Evolutionary conservation across 2,329 filamentous ascomycete species (phyloP), one percentile per base, ranked within the genome.

Genomic region (Fusarium secorum): DNA sequence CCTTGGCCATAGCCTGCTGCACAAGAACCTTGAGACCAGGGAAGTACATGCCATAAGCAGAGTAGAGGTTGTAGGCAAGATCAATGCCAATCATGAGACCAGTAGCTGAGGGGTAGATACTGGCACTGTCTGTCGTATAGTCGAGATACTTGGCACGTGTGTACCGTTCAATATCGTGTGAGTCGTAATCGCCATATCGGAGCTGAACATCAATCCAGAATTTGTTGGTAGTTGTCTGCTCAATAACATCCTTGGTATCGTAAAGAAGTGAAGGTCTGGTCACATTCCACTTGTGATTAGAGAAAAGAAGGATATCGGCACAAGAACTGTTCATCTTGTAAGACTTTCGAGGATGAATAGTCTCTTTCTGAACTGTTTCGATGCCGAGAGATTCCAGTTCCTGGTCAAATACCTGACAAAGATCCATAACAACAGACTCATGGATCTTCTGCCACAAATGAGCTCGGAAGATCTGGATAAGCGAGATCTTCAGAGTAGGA

Each of bases 251-350:
- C 84, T 98, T 98, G 55, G 94, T 98, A 76, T 99, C 96, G 78
- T 97, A 97, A 7, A 99, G 85, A 75, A 97, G 88, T 6, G 95
- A 98, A 4, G 96, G 97, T 5, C 93, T 88, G 1, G 95, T 98
- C 56, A 99, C 95, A 70, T 97, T 98, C 97, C 97, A 99, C 81
- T 98, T 99, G 84, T 98, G 96, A 71, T 93, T 97, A 39, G 96
- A 95, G 78, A 99, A 99, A 14, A 99, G 88, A 59, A 98, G 87
- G 70, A 99, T 98, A 81, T 99, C 96, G 8, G 97, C 96, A 77
- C 96, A 98, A 63, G 95, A 98, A 77, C 95, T 98, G 86, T 99
- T 99, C 96, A 99, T 99, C 89, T 99, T 99, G 89, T 99, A 99
- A 8, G 94, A 98, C 83, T 99, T 99, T 89, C 96, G 89, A 56